A percentile compares a stretch with the other conserved stretches of the same genome.
Conservation (phyloP, 163 green algal species). For the Chlamydomonas reinhardtii region DNA sequence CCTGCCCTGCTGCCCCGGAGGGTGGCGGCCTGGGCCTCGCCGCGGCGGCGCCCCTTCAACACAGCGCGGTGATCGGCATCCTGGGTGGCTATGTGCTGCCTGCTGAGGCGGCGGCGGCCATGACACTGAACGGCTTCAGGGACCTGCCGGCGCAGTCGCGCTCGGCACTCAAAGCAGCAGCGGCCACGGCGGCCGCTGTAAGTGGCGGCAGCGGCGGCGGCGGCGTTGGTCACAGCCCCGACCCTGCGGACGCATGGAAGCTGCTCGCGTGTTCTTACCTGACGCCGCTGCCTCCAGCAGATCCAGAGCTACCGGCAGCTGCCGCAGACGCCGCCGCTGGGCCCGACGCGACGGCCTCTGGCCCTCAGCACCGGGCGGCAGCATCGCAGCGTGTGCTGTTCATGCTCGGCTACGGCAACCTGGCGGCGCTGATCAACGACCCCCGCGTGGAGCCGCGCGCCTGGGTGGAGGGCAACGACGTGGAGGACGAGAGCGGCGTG, state of each 20-base stretch:
- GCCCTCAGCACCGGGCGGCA: neutral
- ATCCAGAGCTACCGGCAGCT: no score
- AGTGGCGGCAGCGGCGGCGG: no score
- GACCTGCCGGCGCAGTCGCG: no score
- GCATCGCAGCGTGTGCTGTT: neutral
- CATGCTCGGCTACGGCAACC: constrained; percentile 37
- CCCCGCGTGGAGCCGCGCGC: neutral
- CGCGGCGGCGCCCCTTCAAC: neutral
- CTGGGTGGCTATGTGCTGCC: constrained; percentile 27
- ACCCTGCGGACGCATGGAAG: no score
- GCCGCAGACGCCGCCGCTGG: no score
- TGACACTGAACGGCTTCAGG: neutral
- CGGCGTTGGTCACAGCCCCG: no score
- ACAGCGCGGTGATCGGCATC: neutral
- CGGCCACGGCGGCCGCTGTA: neutral
- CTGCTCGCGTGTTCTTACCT: no score
- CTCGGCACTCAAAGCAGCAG: neutral
- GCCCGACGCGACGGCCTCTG: no score
- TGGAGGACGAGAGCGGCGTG: no score
- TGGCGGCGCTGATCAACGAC: constrained; percentile 29
- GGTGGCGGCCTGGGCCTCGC: neutral
- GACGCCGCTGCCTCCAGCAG: no score
- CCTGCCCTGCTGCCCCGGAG: no score
- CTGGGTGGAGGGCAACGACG: neutral
- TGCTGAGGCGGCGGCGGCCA: neutral